phyloP scores from a whole-genome alignment of 257 asterid species.

The Capsicum baccatum region DNA sequence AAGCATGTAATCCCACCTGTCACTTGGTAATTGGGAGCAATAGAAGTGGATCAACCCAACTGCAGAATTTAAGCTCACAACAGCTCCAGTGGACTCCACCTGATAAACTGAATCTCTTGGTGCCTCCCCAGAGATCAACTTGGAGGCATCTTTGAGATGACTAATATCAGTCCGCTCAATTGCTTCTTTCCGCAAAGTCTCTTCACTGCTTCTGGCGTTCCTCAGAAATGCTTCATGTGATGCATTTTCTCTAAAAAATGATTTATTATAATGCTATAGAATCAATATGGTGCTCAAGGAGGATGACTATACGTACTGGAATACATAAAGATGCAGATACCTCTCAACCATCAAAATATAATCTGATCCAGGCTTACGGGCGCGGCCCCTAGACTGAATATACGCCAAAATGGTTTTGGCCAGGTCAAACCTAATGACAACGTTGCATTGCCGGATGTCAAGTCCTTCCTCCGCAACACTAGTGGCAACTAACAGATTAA shows the following conservation, averaged over 20 bases:
- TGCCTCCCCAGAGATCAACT: slow-evolving; percentile 60
- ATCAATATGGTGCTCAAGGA: slow-evolving; percentile 24
- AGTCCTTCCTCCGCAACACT: slow-evolving; percentile 99
- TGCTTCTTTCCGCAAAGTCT: slow-evolving; percentile 97
- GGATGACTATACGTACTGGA: slow-evolving; percentile 31
- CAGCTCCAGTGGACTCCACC: slow-evolving; percentile 99
- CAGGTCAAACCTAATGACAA: slow-evolving; percentile 98
- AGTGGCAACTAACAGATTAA: slow-evolving; percentile 95
- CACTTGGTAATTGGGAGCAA: slow-evolving; percentile 98
- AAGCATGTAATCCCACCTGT: slow-evolving; percentile 58
- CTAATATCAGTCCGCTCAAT: slow-evolving; percentile 97
- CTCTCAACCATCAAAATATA: slow-evolving; percentile 99
- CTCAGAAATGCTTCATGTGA: slow-evolving; percentile 86
- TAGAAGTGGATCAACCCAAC: slow-evolving; percentile 97
- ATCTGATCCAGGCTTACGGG: slow-evolving; percentile 98
- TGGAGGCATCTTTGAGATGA: slow-evolving; percentile 75
- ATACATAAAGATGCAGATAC: slow-evolving; percentile 47
- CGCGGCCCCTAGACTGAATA: slow-evolving; percentile 99
- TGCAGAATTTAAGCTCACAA: slow-evolving; percentile 98
- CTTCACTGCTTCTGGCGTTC: slow-evolving; percentile 98
- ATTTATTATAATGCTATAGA: slow-evolving; percentile 26
- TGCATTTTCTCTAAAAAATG: slow-evolving; percentile 74
- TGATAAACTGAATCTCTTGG: slow-evolving; percentile 67
- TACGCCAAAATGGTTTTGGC: slow-evolving; percentile 98
- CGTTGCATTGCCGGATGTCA: slow-evolving; percentile 98